Evolutionary conservation across 169 alveolate genomes (phyloP).

Genomic region (Plasmodium billcollinsi): DNA sequence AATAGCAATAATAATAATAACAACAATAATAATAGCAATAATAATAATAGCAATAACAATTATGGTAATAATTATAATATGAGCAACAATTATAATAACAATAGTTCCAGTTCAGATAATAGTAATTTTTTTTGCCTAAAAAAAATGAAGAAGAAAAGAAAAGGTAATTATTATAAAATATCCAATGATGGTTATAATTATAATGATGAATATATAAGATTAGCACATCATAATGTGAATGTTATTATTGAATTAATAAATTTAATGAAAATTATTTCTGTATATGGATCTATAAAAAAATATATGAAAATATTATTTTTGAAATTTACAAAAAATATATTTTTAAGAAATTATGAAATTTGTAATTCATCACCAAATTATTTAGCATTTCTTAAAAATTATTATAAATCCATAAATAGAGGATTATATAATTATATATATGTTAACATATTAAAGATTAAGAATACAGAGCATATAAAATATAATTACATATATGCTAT

Average conservation of each 20-base stretch:
- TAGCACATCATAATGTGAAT: constrained; percentile 52
- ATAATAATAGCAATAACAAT: too few relatives aligned
- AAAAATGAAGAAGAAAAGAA: constrained; percentile 39
- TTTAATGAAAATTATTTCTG: constrained; percentile 63
- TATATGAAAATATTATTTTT: constrained; percentile 55
- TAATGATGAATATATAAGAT: constrained; percentile 56
- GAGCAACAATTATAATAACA: constrained; percentile 26
- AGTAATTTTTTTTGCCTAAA: constrained; percentile 65
- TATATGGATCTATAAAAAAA: constrained; percentile 68
- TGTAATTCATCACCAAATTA: constrained; percentile 41
- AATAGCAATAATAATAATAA: too few relatives aligned
- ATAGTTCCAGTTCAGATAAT: constrained; percentile 28
- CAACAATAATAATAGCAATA: too few relatives aligned
- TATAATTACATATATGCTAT: constrained; percentile 62
- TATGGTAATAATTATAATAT: constrained; percentile 14
- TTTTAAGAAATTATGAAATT: constrained; percentile 54
- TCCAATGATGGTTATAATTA: constrained; percentile 58
- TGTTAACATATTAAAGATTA: constrained; percentile 68
- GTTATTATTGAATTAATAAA: constrained; percentile 52
- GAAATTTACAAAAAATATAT: constrained; percentile 40
- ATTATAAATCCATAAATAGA: constrained; percentile 27
- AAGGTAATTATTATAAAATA: constrained; percentile 36
- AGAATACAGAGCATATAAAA: constrained; percentile 39
- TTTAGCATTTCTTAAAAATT: constrained; percentile 44
- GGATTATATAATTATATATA: constrained; percentile 41